Evolutionary conservation across 495 filamentous ascomycete genomes (phyloP), one percentile per base, ranked within the genome.

Genomic region (Xylaria longipes): DNA sequence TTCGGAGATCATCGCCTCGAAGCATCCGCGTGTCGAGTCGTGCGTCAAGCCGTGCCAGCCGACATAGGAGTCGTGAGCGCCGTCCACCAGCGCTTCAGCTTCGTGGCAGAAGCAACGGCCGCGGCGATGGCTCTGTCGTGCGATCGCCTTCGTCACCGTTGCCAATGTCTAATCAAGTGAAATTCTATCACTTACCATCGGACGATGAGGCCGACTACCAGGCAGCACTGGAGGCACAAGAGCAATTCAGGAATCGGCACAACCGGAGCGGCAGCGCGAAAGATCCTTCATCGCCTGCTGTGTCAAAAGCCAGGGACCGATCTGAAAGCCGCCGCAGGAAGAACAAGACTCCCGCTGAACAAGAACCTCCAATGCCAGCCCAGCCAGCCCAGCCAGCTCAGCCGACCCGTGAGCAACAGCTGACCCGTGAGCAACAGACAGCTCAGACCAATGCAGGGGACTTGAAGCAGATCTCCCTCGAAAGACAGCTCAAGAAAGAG

Each of bases 121-220:
- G 88, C 3, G 84, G 86, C n/a, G 86, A 87, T 33, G 84, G 84
- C 3, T 89, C 91, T 33, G 70, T 81, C n/a, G 82, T 85, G 58
- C 82, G 92, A 50, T 97, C 94, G 3, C 93, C 94, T 37, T 93
- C 94, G 0, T 94, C 92, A 3, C 93, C 94, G 22, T 79, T 94
- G 52, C 93, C 93, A 22, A 91, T 94, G 80, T 81, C 84, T 9
- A 79, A 78, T 25, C 78, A 73, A 15, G 81, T 81, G 71, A 75
- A 82, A 50, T 82, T 85, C 58, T 82, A 79, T 35, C 50, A 58
- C n/a, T 5, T 45, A 9, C 62, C 69, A 48, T 82, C 82, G 5
- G 83, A 88, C 25, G 88, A 91, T 52, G 89, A 91, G 72, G 87
- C 87, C 41, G 90, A 90, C 12, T 83, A 92, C 69, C 82, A 85